Conservation (phyloP, 2,329 filamentous ascomycete species). For the Neurospora sp. region DNA sequence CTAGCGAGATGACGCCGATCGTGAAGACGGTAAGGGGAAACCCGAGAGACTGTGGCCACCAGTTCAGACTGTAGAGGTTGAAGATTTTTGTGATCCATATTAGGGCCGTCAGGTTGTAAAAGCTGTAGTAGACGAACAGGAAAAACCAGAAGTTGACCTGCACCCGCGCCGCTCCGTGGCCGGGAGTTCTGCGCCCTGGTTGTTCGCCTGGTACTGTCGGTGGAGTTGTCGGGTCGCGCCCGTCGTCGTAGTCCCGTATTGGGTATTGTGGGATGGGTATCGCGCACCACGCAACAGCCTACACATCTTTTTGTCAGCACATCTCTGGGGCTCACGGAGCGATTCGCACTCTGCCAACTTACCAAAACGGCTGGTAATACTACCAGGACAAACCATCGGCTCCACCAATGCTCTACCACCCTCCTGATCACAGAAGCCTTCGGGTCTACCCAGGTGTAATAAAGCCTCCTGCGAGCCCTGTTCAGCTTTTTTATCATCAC, state of each 20-base stretch:
- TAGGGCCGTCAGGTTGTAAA: slow-evolving; percentile 58
- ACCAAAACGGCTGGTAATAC: slow-evolving; percentile 52
- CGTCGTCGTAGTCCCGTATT: slow-evolving; percentile 34
- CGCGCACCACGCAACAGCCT: slow-evolving; percentile 57
- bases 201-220: slow-evolving; percentile 14
- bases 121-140: slow-evolving; percentile 58
- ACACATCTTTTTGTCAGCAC: slow-evolving; percentile 8
- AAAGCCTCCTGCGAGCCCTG: slow-evolving; percentile 25
- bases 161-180: slow-evolving; percentile 54
- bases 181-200: slow-evolving; percentile 37
- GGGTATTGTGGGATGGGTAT: slow-evolving; percentile 56
- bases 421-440: slow-evolving; percentile 47
- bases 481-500: slow-evolving; percentile 26
- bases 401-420: slow-evolving; percentile 54
- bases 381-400: slow-evolving; percentile 50
- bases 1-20: slow-evolving; percentile 51
- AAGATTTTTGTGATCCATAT: slow-evolving; percentile 66
- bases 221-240: slow-evolving; percentile 19
- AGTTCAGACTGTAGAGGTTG: slow-evolving; percentile 62
- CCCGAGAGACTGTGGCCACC: slow-evolving; percentile 57
- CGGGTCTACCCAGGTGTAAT: slow-evolving; percentile 52
- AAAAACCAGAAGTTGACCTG: slow-evolving; percentile 66
- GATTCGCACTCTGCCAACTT: slow-evolving; percentile 20
- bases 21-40: slow-evolving; percentile 55
- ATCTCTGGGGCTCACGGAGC: not conserved